Conservation (phyloP, 441 rosid genomes). For the Viola pubescens region DNA sequence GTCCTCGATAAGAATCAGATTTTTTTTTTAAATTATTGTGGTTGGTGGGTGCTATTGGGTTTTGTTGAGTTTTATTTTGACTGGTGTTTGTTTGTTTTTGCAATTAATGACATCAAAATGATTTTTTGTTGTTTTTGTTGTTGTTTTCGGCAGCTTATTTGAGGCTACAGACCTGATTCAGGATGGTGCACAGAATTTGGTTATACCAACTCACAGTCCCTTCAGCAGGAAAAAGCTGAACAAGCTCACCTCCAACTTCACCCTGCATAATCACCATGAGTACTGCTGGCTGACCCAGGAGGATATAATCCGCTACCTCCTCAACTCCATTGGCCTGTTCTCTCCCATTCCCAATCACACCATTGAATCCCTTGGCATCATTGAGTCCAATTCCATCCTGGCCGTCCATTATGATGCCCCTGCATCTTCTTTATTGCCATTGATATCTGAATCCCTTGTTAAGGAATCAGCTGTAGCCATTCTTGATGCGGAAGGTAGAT, state of each 20-base stretch:
- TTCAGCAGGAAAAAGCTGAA: conserved; percentile 43
- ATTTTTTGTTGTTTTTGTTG: background rate
- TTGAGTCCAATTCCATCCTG: conserved; percentile 32
- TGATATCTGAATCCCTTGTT: conserved; percentile 40
- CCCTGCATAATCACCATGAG: conserved; percentile 33
- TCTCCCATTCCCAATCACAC: conserved; percentile 56
- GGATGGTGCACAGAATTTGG: conserved; percentile 72
- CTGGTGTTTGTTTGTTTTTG: background rate
- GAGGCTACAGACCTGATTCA: conserved; percentile 68
- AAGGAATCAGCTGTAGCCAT: conserved; percentile 77
- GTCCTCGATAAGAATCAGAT: no score
- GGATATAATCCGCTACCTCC: conserved; percentile 66
- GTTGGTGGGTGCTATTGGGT: no score
- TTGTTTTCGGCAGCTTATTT: conserved; percentile 36
- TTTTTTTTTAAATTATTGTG: no score
- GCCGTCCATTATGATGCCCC: conserved; percentile 61
- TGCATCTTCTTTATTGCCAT: conserved; percentile 47
- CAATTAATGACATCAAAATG: background rate
- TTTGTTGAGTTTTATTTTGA: no score
- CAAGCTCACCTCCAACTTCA: conserved; percentile 20
- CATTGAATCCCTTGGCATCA: conserved; percentile 54
- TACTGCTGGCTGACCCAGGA: conserved; percentile 72
- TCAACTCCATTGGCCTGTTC: conserved; percentile 67
- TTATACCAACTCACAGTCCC: conserved; percentile 60
- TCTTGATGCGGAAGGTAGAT: conserved; percentile 40